Base-by-base conservation (phyloP, 495 filamentous ascomycete species). In the Evernia prunastri region DNA sequence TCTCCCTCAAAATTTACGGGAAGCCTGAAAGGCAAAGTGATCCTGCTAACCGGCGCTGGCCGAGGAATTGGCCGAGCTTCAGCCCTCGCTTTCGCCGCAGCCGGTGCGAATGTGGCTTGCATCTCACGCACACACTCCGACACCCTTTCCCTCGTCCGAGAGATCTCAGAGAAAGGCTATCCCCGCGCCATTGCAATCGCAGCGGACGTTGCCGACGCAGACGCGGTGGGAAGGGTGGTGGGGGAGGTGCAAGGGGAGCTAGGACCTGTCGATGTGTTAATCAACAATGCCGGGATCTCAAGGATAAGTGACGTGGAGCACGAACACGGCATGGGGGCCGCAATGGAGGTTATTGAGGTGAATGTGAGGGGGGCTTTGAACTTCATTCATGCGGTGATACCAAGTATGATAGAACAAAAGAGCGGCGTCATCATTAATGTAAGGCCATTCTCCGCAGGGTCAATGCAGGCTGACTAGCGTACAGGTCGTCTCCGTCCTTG, bases 41-140 rank as follows among this genome's bases (percentile, higher is more conserved):
- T 87, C 27, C 84, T 91, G 56, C 81, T 91, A 17, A 86, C 88
- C 7, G 89, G 88, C 11, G 86, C 87, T 36, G 87, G 81, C 25
- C 81, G 84, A 42, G 88, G 88, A 31, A 91, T 91, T 66, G 88
- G 88, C 17, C 75, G 86, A 15, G 84, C 83, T 17, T 79, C 88
- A n/a, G 86, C 86, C 18, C 78, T 89, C 42, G 85, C 79, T 8
- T 70, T 73, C 23, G 87, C 87, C 18, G 86, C 89, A 67, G 85
- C 87, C 20, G 89, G 88, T n/a, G 88, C 87, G 12, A 84, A 88
- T 63, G 86, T 90, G 11, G 87, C 84, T 29, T 70, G 66, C 54
- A 29, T 70, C 20, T 59, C 69, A 6, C 66, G 64, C 5, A 68
- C 67, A 3, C 49, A 58, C 15, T 59, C 60, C 29, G 66, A 70